These are phyloP conservation scores for Phaeosphaeria sp. DNA, from an alignment of 2,329 filamentous ascomycete species.

Conservation along the genomic window DNA sequence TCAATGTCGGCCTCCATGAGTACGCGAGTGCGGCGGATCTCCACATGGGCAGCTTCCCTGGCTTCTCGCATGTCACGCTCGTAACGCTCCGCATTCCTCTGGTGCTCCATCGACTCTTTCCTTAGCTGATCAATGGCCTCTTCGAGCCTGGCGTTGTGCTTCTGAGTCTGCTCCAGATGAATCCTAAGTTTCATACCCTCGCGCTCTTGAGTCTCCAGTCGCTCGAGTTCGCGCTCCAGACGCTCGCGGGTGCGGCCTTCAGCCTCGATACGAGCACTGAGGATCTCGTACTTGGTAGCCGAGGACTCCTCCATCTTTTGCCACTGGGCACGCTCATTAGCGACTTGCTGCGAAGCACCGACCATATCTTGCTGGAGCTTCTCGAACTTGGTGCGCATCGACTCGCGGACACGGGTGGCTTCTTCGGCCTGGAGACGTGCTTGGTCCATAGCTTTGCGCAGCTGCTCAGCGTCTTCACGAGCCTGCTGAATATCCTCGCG, in stretches of 20 bases:
- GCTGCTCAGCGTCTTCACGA: slow-evolving; percentile 64
- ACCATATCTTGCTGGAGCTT: slow-evolving; percentile 88
- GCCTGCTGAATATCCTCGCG: slow-evolving; percentile 64
- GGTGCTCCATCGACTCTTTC: slow-evolving; percentile 74
- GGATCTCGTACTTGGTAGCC: slow-evolving; percentile 59
- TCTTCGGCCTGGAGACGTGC: slow-evolving; percentile 83
- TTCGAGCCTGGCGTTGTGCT: slow-evolving; percentile 70
- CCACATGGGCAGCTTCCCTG: slow-evolving; percentile 76
- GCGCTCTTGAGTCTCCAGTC: slow-evolving; percentile 66
- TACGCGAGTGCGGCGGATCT: slow-evolving; percentile 81
- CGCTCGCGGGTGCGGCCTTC: slow-evolving; percentile 53
- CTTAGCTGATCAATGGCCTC: slow-evolving; percentile 61
- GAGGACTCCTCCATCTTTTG: slow-evolving; percentile 71
- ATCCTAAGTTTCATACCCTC: slow-evolving; percentile 80
- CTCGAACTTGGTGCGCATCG: slow-evolving; percentile 83
- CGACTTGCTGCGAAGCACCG: slow-evolving; percentile 76
- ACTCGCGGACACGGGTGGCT: slow-evolving; percentile 82
- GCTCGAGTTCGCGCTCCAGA: slow-evolving; percentile 55
- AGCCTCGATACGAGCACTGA: slow-evolving; percentile 60
- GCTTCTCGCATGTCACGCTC: slow-evolving; percentile 87
- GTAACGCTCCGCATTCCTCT: slow-evolving; percentile 71
- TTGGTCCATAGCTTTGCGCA: slow-evolving; percentile 75
- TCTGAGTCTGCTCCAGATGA: slow-evolving; percentile 67
- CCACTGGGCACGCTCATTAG: slow-evolving; percentile 81
- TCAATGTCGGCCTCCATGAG: slow-evolving; percentile 84